These are phyloP conservation scores for Calendula officinalis DNA, from an alignment of 129 eudicot genomes.

Conservation along the genomic window DNA sequence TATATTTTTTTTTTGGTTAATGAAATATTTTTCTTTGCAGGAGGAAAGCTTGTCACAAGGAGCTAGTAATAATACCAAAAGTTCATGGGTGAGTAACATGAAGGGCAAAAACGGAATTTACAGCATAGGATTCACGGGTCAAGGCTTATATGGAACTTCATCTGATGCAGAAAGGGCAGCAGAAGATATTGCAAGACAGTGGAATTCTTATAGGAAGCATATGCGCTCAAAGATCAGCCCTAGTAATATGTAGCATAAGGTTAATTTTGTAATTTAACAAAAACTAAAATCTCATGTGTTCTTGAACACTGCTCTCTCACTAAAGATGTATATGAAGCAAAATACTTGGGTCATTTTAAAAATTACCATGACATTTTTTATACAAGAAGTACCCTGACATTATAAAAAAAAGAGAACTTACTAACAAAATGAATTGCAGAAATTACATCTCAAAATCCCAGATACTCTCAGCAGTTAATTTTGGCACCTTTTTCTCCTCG, in stretches of 20 bases:
- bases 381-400: constrained; percentile 21
- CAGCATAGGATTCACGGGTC: constrained; percentile 33
- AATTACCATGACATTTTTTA: constrained; percentile 8
- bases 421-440: constrained; percentile 16
- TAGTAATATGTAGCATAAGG: constrained; percentile 6
- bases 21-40: constrained; percentile 9
- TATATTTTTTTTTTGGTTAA: constrained; percentile 7
- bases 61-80: constrained; percentile 3
- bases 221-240: constrained; percentile 7
- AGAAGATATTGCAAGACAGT: constrained; percentile 29
- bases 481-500: constrained; percentile 50
- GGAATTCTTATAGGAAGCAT: constrained; percentile 24
- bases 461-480: constrained; percentile 50
- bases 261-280: constrained; percentile 1
- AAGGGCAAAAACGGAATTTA: constrained; percentile 33
- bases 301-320: neutral
- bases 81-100: constrained; percentile 27
- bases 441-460: constrained; percentile 54
- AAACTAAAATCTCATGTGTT: neutral
- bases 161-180: constrained; percentile 19
- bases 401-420: constrained; percentile 13
- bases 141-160: constrained; percentile 25
- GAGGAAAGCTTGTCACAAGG: constrained; percentile 17
- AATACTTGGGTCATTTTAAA: no score
- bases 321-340: neutral